A percentile compares a stretch with the other conserved stretches of the same genome.
These are phyloP conservation scores for Rhodotorula sp. DNA, from an alignment of 1,284 basidiomycete genomes.

Conservation along the genomic window DNA sequence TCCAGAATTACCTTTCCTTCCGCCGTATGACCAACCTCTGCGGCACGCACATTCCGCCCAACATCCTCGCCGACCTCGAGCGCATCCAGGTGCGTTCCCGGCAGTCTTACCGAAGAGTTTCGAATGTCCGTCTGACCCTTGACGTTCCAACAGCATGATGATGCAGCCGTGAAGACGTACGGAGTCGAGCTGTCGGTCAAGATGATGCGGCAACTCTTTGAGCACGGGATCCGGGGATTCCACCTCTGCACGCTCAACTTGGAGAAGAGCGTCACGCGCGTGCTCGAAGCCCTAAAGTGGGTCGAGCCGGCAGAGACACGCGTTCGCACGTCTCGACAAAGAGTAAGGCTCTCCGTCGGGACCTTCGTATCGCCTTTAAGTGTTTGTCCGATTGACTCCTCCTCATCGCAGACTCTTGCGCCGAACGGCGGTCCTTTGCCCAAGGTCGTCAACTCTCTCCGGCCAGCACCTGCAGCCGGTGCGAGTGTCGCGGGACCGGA, in stretches of 20 bases:
- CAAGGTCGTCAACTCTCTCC: conserved; percentile 35
- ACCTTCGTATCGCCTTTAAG: background rate
- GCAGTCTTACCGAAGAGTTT: conserved; percentile 32
- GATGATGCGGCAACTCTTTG: conserved; percentile 50
- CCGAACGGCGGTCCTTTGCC: conserved; percentile 24
- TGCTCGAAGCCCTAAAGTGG: conserved; percentile 79
- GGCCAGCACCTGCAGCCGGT: conserved; percentile 2
- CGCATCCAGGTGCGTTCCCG: conserved; percentile 67
- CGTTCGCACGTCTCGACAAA: background rate
- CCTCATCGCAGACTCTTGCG: conserved; percentile 10
- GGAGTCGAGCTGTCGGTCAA: conserved; percentile 49
- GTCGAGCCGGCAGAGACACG: conserved; percentile 24
- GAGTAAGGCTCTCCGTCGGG: background rate
- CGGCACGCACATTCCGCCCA: conserved; percentile 76
- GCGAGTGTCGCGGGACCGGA: conserved; percentile 23
- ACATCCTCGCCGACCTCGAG: conserved; percentile 76
- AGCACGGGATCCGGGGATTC: conserved; percentile 72
- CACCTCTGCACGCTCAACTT: conserved; percentile 98
- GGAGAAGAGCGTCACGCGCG: conserved; percentile 89
- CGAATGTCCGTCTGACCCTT: conserved; percentile 42
- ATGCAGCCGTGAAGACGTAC: conserved; percentile 50
- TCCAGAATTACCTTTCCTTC: conserved; percentile 98
- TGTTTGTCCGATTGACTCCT: background rate
- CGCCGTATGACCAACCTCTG: conserved; percentile 86
- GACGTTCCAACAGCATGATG: conserved; percentile 38